Evolutionary conservation across 495 filamentous ascomycete species (phyloP), one percentile per base, ranked within the genome.

Genomic region (Aspergillus olivimuriae): DNA sequence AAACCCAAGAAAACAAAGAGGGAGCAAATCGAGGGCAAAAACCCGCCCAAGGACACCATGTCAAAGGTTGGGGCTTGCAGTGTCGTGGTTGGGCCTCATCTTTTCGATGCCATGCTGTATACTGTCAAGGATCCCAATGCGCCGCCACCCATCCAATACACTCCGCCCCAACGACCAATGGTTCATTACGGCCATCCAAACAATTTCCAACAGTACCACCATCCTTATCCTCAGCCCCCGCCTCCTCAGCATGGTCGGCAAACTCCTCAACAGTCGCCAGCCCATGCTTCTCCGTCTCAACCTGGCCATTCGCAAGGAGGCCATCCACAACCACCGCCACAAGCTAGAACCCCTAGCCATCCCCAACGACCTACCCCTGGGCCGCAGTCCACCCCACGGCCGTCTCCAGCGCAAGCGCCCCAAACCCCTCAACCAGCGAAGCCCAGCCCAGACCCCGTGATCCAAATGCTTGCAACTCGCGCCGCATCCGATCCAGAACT

Each of bases 1-100:
- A 95, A 96, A 53, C 89, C 89, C 4, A 76, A 78, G 43, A 94
- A 90, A 68, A 79, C 81, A 39, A 89, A 86, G 65, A 81, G 86
- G 19, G 74, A 78, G 39, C 75, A 75, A 19, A 67, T 78, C 10
- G 80, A 84, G 47, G 74, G 84, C 43, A 80, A 86, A 36, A 94
- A 94, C 50, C 91, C 89, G 1, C 75, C 86, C 4, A 87, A 87
- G 56, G 86, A 94, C 34, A 84, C 79, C 48, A 95, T 96, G 89
- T 68, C 74, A 34, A 89, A 84, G 61, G 69, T 95, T 15, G 91
- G 91, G 20, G 72, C 74, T 34, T 84, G 88, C 40, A 82, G 83
- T 20, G 80, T 98, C 35, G 86, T 83, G 15, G 78, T 95, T 44
- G 91, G 90, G 44, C 94, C 94, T 31, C 94, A 99, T 65, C 75